Evolutionary conservation across 2,329 filamentous ascomycete genomes (phyloP).

Genomic region (Monosporascus sp.): DNA sequence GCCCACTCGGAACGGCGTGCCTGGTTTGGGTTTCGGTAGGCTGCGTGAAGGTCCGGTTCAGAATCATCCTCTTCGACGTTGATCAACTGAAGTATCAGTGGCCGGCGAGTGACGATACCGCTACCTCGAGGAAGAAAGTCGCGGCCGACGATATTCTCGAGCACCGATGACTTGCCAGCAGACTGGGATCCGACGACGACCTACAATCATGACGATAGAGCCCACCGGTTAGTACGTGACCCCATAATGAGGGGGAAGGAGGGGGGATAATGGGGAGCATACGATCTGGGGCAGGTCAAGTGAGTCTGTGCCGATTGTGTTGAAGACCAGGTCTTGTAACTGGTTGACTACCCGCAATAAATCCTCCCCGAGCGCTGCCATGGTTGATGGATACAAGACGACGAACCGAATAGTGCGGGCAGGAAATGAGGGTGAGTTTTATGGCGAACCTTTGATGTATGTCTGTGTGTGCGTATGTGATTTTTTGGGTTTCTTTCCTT

Average conservation of each 20-base stretch:
- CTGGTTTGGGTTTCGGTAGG: constrained; percentile 73
- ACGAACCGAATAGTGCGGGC: not conserved
- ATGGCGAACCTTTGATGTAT: not conserved
- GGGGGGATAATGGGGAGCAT: constrained; percentile 33
- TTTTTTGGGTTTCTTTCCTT: not conserved
- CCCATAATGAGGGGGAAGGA: constrained; percentile 4
- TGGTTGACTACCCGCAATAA: constrained; percentile 95
- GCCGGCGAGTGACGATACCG: constrained; percentile 91
- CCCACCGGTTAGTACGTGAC: constrained; percentile 9
- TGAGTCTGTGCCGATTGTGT: constrained; percentile 98
- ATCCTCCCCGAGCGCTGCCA: constrained; percentile 95
- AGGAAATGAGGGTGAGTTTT: not conserved
- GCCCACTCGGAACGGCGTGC: constrained; percentile 70
- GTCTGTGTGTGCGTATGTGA: not conserved
- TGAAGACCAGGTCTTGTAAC: constrained; percentile 97
- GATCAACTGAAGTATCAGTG: constrained; percentile 95
- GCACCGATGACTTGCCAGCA: constrained; percentile 94
- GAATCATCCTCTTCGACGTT: constrained; percentile 78
- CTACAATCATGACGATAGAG: constrained; percentile 39
- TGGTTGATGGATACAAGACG: constrained; percentile 34
- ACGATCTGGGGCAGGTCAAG: constrained; percentile 97
- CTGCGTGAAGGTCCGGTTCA: constrained; percentile 58
- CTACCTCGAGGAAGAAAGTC: constrained; percentile 95
- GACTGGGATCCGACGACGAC: constrained; percentile 98
- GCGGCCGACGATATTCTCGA: constrained; percentile 97